These are phyloP conservation scores for Petasospora rhodanensis DNA, from an alignment of 1,139 yeast genomes.

Conservation along the genomic window DNA sequence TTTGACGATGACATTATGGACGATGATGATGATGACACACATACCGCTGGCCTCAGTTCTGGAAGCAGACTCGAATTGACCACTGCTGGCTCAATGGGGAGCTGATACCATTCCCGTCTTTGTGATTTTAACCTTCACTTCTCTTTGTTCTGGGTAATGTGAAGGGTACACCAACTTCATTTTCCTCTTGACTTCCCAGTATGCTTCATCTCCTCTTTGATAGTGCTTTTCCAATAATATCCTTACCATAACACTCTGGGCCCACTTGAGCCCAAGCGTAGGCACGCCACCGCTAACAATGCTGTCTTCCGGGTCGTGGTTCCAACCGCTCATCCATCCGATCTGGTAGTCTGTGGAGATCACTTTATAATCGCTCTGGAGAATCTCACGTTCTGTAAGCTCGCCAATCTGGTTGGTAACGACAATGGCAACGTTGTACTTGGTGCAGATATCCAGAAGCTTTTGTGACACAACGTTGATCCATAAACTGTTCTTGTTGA, in stretches of 20 bases:
- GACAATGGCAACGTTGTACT: conserved; percentile 55
- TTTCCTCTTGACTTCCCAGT: conserved; percentile 27
- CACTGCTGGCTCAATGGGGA: too few species aligned
- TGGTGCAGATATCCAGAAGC: conserved; percentile 46
- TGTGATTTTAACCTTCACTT: conserved; percentile 27
- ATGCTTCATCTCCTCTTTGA: conserved; percentile 9
- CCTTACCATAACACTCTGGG: conserved; percentile 11
- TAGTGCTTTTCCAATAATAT: conserved; percentile 13
- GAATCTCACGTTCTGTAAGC: conserved; percentile 32
- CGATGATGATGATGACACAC: conserved; percentile 20
- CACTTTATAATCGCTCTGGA: conserved; percentile 28
- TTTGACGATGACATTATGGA: conserved; percentile 24
- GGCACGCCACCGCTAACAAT: conserved; percentile 15
- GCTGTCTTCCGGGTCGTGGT: conserved; percentile 30
- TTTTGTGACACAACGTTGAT: conserved; percentile 38
- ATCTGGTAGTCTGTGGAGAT: conserved; percentile 63
- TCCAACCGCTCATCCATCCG: conserved; percentile 80
- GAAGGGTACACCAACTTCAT: conserved; percentile 38
- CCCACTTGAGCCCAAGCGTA: conserved; percentile 13
- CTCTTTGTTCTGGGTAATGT: conserved; percentile 17
- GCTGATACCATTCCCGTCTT: conserved; percentile 28
- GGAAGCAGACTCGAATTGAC: conserved; percentile 7
- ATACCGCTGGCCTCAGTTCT: conserved; percentile 4
- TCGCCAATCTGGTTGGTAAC: conserved; percentile 82
- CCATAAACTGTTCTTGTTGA: conserved; percentile 10